Conservation (phyloP, 805 yeast species). For the Myxozyma geophila region DNA sequence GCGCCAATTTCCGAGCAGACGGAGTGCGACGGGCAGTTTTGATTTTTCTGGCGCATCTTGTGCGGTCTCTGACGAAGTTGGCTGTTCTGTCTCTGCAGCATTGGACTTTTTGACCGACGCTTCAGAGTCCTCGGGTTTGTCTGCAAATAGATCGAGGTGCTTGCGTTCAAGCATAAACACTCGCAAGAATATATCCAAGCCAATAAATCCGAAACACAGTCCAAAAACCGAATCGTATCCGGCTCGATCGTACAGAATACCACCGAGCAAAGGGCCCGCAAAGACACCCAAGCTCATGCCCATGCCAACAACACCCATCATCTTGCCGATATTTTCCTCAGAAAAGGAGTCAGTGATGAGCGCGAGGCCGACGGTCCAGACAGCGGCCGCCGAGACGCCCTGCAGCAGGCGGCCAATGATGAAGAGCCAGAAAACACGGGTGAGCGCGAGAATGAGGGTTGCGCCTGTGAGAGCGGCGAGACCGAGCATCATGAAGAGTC, state of each 20-base stretch:
- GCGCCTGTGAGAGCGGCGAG: conserved; percentile 42
- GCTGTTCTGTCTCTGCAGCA: conserved; percentile 1
- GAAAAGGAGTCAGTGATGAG: conserved; percentile 42
- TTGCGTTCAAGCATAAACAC: conserved; percentile 44
- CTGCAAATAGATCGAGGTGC: conserved; percentile 13
- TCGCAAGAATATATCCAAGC: conserved; percentile 42
- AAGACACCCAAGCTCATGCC: conserved; percentile 43
- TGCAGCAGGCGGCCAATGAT: conserved; percentile 44
- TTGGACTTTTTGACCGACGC: background rate
- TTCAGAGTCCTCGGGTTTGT: conserved; percentile 37
- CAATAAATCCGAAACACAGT: conserved; percentile 42
- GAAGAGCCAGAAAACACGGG: conserved; percentile 40
- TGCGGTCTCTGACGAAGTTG: background rate
- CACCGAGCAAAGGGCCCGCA: conserved; percentile 46
- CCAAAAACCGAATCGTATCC: conserved; percentile 46
- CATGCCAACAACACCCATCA: conserved; percentile 43
- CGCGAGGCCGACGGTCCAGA: conserved; percentile 47
- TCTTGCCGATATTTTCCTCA: conserved; percentile 41
- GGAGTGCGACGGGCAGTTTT: conserved; percentile 2
- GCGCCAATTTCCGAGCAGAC: conserved; percentile 30
- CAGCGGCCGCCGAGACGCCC: conserved; percentile 45
- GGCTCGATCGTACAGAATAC: conserved; percentile 42
- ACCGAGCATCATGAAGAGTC: conserved; percentile 43
- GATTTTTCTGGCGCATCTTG: background rate
- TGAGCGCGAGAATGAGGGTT: conserved; percentile 42